Conservation (phyloP, 192 early-diverging fungal species). For the Lobosporangium transversale region DNA sequence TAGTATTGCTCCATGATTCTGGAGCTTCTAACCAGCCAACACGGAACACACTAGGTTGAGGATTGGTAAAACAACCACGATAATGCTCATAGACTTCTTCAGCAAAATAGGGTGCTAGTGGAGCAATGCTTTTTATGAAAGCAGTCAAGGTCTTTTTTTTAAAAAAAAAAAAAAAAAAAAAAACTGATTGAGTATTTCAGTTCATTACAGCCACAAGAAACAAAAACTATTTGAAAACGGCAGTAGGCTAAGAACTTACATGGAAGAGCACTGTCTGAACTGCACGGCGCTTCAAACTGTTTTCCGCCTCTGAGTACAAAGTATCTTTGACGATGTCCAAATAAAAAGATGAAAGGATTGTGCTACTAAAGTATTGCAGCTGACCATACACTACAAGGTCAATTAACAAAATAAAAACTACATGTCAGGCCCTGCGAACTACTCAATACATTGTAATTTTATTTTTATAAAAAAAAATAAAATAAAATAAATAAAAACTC, state of each 20-base stretch:
- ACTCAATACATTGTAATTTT: too few relatives aligned
- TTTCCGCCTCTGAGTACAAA: conserved; percentile 66
- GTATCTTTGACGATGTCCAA: conserved; percentile 84
- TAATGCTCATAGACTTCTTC: conserved; percentile 50
- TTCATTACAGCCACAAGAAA: not conserved
- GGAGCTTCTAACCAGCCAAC: conserved; percentile 20
- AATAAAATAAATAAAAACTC: too few relatives aligned
- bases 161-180: not conserved
- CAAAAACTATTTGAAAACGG: too few relatives aligned
- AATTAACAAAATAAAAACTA: too few relatives aligned
- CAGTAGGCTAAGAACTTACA: conserved; percentile 56
- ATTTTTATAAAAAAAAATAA: too few relatives aligned
- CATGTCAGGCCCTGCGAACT: too few relatives aligned
- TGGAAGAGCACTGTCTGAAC: conserved; percentile 73
- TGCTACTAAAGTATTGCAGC: conserved; percentile 72
- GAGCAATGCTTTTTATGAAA: conserved; percentile 58
- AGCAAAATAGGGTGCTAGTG: conserved; percentile 40
- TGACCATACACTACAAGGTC: conserved; percentile 66
- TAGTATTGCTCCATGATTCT: conserved; percentile 18
- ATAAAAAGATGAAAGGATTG: conserved; percentile 77
- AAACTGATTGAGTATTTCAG: not conserved
- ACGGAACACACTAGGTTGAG: conserved; percentile 25
- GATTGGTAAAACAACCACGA: conserved; percentile 14
- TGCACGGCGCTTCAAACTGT: conserved; percentile 59
- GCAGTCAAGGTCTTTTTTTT: conserved; percentile 69